Percentiles rank a stretch among this genome's conserved stretches.
These are phyloP conservation scores for Cyclotella baltica DNA, from an alignment of 108 stramenopile genomes.

Conservation along the genomic window DNA sequence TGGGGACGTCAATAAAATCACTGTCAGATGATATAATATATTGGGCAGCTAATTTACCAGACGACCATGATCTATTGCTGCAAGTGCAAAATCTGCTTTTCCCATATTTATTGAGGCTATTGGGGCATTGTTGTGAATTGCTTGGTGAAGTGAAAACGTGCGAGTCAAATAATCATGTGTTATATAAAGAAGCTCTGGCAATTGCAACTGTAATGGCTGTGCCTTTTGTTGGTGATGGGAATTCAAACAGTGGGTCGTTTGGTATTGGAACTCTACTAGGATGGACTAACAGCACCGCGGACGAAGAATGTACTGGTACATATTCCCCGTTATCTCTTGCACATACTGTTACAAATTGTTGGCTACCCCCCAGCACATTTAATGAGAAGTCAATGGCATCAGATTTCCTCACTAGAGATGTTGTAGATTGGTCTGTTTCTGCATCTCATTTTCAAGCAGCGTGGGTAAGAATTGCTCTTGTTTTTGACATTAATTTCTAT, in stretches of 20 bases:
- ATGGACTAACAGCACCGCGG: conserved; percentile 9
- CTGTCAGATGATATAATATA: conserved; percentile 27
- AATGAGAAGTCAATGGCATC: conserved; percentile 5
- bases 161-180: background rate
- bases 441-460: background rate
- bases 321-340: conserved; percentile 29
- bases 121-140: conserved; percentile 17
- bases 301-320: background rate
- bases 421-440: conserved; percentile 39
- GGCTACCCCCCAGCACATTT: conserved; percentile 7
- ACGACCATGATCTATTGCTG: conserved; percentile 17
- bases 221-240: conserved; percentile 49
- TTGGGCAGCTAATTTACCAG: conserved; percentile 22
- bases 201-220: conserved; percentile 36
- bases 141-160: background rate
- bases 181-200: conserved; percentile 17
- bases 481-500: background rate
- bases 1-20: background rate
- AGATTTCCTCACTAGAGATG: conserved; percentile 37
- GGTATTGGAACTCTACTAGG: conserved; percentile 43
- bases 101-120: conserved; percentile 34
- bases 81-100: conserved; percentile 34
- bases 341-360: conserved; percentile 19
- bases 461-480: conserved; percentile 11
- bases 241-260: conserved; percentile 29